Conservation (phyloP, 345 rosid genomes). For the Lumnitzera littorea region DNA sequence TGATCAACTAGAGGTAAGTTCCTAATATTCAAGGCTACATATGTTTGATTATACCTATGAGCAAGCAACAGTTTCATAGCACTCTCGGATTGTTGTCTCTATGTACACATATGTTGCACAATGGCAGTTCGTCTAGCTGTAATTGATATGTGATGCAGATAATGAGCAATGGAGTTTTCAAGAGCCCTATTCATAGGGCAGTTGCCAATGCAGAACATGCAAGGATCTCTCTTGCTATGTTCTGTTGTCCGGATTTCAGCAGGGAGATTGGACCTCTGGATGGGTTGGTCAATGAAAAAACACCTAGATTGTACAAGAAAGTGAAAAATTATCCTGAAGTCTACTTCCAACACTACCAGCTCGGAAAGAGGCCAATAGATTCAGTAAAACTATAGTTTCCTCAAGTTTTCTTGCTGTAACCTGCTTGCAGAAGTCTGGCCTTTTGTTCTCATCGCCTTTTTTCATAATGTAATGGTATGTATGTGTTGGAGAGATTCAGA, state of each 20-base stretch:
- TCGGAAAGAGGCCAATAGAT: conserved; percentile 23
- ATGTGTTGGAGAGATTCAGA: no score
- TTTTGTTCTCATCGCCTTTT: no score
- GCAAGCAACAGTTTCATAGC: not conserved
- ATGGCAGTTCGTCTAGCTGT: not conserved
- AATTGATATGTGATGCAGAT: conserved; percentile 11
- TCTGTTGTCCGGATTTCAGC: conserved; percentile 18
- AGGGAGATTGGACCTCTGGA: conserved; percentile 14
- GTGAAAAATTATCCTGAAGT: conserved; percentile 19
- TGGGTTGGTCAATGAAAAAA: conserved; percentile 14
- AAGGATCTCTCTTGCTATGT: conserved; percentile 20
- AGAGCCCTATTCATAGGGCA: conserved; percentile 26
- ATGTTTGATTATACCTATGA: no score
- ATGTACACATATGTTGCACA: not conserved
- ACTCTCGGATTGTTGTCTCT: not conserved
- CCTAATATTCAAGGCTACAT: not conserved
- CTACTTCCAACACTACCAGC: conserved; percentile 25
- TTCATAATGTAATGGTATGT: no score
- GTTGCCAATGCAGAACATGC: conserved; percentile 19
- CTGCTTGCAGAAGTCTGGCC: no score
- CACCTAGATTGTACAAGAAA: conserved; percentile 24
- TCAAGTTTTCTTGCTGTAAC: not conserved
- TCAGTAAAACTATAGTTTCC: conserved; percentile 11
- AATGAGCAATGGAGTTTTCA: conserved; percentile 36
- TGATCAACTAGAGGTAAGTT: conserved; percentile 27